Evolutionary conservation across 1,139 yeast species (phyloP), one percentile per base, ranked within the genome.

Genomic region (Yamadazyma pseudoaaseri): DNA sequence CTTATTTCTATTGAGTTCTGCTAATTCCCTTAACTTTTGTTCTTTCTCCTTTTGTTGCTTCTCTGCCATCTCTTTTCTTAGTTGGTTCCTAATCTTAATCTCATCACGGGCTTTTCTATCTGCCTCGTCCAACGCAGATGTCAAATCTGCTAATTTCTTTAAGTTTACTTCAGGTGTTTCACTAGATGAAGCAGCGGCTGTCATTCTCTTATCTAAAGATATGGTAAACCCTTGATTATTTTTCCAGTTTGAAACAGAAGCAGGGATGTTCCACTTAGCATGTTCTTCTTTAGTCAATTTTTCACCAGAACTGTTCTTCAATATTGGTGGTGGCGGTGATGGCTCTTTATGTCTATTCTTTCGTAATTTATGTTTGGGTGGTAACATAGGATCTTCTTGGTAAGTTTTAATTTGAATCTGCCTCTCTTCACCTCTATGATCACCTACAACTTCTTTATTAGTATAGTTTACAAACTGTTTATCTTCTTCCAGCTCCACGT

Each of bases 171-270:
- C 62, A 30, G 45, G 42, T 1, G 45, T 26, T 3, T 38, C 45
- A 11, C 38, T 39, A 5, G 51, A 34, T 41, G 73, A 78, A 6
- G 29, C 15, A 6, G 82, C 60, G 3, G 70, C 81, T 4, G 82
- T 76, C 42, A 84, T 65, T 39, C 97, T 66, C 51, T 85, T 84
- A 37, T 89, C 96, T 29, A 92, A 59, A 0, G 86, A 80, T 31
- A 90, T 82, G 1, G 96, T 80, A 54, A 81, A 89, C 3, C 98
- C 97, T 45, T 85, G 84, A 16, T 92, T 87, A 55, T 92, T 92
- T 57, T 90, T 90, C 98, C 98, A 92, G 56, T 87, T 89, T 1
- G 97, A 90, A 1, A 92, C 76, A 1, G 95, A 89, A 0, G 96
- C 82, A 0, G 98, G 97, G 18, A 92, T 87, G 32, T 74, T 73